Evolutionary conservation across 345 rosid genomes (phyloP), one percentile per base, ranked within the genome.

Genomic region (Erodium maritimum): DNA sequence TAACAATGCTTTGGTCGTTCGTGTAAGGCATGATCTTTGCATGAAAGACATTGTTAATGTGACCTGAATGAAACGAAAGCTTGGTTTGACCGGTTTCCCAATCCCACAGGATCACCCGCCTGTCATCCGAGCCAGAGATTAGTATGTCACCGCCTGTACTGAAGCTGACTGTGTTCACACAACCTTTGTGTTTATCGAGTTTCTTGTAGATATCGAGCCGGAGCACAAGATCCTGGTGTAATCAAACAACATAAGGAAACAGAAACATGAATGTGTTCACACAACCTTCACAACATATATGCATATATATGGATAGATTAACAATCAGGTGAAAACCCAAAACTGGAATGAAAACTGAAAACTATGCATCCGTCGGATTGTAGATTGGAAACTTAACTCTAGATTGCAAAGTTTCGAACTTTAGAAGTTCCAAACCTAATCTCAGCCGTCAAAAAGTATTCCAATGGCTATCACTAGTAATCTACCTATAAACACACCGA

Each of bases 101-200:
- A 46, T 86, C 82, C 98, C 96, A 89, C 17, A 91, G 75, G 56
- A 83, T 53, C 25, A 85, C 74, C 46, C 68, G 75, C 53, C 65
- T 70, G 74, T 91, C 96, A 74, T 91, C 98, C 19, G 98, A 89
- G 17, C 96, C 96, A 0, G 98, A 86, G 23, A 86, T 71, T 45
- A 91, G 58, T 48, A 83, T 63, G 53, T 77, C 83, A n/a, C 96
- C 95, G 56, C 57, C 64, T 0, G 72, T 58, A 66, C 74, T 88
- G 76, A 88, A 88, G 71, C 83, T 80, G 50, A 84, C 74, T 0
- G 96, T 79, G 75, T 88, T 88, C 57, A 91, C 95, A 67, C 95
- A 86, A 0, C 98, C 96, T 60, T 24, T 58, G 72, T 91, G 96
- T 73, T 79, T 80, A n/a, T 71, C 75, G 52, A 91, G 85, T 72